Evolutionary conservation across 1,139 yeast genomes (phyloP), one percentile per base, ranked within the genome.

Genomic region (Zygosaccharomyces sapae): DNA sequence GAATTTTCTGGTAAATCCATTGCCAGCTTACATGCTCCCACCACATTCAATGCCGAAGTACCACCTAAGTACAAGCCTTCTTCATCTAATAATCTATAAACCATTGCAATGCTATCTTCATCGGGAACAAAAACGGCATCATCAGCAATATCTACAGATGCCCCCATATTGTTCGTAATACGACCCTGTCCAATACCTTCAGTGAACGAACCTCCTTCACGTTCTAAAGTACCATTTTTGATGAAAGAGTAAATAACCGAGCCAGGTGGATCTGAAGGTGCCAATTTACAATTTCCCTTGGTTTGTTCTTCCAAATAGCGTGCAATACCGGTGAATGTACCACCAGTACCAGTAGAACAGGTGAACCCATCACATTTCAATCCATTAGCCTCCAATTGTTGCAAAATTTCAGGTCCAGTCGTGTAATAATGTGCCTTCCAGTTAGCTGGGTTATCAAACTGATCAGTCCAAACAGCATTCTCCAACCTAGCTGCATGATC

Each of bases 181-280:
- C 97, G 77, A 42, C 96, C 96, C 69, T 89, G 97, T 33, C 97
- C 97, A 68, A 89, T 87, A 35, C 97, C 97, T 69, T 89, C 97
- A 16, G 96, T 89, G 67, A 90, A 88, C 1, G 95, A 85, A 2
- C 86, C 77, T 24, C 96, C 96, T 2, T 79, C 79, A 57, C 89
- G 75, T 33, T 77, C 79, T 58, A 79, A 68, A 18, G 89, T 88
- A 12, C 79, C 78, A 7, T 85, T 74, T 53, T 77, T 79, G 53
- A 89, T 79, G 63, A 83, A 88, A 9, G 89, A 79, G 70, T 86
- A 86, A 47, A 89, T 75, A 40, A 86, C 87, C 2, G 92, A 82
- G 47, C 97, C 96, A 5, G 97, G 97, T 19, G 97, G 96, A 66
- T 89, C 97, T 1, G 97, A 96, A 53, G 87, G 77, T 43, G 76